A percentile compares a stretch with the other conserved stretches of the same genome.
Conservation (phyloP, 1,284 basidiomycete genomes). For the Cerrena zonata region DNA sequence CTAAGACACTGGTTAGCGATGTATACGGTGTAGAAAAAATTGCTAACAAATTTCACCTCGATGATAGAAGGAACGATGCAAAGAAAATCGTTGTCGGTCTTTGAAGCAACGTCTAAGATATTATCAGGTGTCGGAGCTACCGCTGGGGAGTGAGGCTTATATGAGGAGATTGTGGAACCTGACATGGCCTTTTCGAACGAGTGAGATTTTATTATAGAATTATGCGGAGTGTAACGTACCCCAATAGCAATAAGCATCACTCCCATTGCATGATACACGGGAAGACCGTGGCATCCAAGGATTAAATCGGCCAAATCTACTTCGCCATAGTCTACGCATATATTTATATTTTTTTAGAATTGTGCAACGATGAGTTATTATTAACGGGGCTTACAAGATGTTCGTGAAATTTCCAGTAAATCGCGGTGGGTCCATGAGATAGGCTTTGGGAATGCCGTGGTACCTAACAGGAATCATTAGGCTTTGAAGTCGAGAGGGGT, state of each 20-base stretch:
- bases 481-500: background rate
- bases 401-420: constrained; percentile 4
- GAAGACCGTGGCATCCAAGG: constrained; percentile 17
- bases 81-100: constrained; percentile 15
- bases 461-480: constrained; percentile 15
- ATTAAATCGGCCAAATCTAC: constrained; percentile 16
- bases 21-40: background rate
- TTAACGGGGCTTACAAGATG: constrained; percentile 10
- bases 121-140: constrained; percentile 19
- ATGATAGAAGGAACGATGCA: constrained; percentile 23
- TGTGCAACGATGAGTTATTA: background rate
- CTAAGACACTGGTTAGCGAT: constrained; percentile 6
- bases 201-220: background rate
- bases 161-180: constrained; percentile 15
- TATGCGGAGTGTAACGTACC: constrained; percentile 10
- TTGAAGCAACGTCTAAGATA: constrained; percentile 17
- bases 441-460: constrained; percentile 24
- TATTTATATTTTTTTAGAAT: no score
- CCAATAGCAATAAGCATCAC: constrained; percentile 11
- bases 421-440: constrained; percentile 12
- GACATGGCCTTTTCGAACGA: constrained; percentile 11
- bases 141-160: constrained; percentile 18
- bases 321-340: constrained; percentile 13
- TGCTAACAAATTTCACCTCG: constrained; percentile 22
- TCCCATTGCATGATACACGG: constrained; percentile 23